A percentile compares a stretch with the other conserved stretches of the same genome.
phyloP scores from a whole-genome alignment of 495 filamentous ascomycete genomes.

The Darksidea phi region DNA sequence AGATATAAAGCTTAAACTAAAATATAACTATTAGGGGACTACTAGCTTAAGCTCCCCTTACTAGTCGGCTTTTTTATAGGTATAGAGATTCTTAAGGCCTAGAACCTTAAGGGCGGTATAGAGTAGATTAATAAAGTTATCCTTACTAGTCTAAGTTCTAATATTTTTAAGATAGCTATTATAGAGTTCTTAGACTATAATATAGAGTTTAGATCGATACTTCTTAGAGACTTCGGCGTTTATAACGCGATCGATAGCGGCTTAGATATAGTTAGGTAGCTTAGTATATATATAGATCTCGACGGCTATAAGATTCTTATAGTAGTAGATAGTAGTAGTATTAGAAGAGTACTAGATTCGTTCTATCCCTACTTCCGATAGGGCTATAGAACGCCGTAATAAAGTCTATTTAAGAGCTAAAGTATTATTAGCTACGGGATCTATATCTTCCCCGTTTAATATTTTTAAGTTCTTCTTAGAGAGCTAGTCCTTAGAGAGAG shows the following conservation, averaged over 20 bases:
- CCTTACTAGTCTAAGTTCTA: neutral
- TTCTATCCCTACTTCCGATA: no score
- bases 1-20: neutral
- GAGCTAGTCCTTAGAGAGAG: no score
- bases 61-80: slow-evolving; percentile 14
- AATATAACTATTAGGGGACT: neutral
- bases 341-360: no score
- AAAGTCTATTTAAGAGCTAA: no score
- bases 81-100: slow-evolving; percentile 13
- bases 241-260: slow-evolving; percentile 12
- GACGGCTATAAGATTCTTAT: slow-evolving; percentile 3
- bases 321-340: no score
- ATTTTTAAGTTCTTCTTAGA: no score
- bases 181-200: slow-evolving; percentile 15
- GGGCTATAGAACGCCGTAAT: no score
- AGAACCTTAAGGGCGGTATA: neutral
- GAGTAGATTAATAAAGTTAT: no score
- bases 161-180: slow-evolving; percentile 1
- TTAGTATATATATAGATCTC: slow-evolving; percentile 7
- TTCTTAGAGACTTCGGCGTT: slow-evolving; percentile 3
- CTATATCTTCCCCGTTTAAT: no score
- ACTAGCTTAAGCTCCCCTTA: slow-evolving; percentile 24
- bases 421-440: no score
- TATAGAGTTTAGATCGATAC: neutral
- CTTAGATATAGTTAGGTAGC: slow-evolving; percentile 7